phyloP scores from a whole-genome alignment of 306 rosid genomes.

The Prunus mira region DNA sequence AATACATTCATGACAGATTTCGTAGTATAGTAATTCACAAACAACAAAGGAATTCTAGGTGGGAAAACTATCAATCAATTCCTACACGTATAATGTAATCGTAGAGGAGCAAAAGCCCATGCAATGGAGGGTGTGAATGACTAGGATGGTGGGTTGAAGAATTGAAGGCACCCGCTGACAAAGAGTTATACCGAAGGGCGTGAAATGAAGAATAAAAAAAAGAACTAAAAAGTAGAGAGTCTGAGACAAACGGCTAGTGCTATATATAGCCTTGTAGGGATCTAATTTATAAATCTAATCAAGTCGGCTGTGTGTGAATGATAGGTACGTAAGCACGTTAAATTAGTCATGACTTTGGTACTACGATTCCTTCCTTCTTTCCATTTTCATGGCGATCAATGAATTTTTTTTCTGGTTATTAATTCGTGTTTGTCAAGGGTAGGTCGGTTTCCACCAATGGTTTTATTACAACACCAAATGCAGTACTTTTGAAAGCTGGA shows the following conservation, averaged over 20 bases:
- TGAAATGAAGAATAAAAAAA: not conserved
- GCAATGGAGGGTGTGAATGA: not conserved
- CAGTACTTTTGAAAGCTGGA: not conserved
- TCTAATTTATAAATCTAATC: not conserved
- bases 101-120: not conserved
- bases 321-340: not conserved
- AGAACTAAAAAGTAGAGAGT: too few relatives aligned
- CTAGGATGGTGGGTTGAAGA: not conserved
- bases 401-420: not conserved
- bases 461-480: not conserved
- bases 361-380: not conserved
- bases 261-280: not conserved
- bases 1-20: too few relatives aligned
- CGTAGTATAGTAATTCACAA: not conserved
- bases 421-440: not conserved
- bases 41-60: not conserved
- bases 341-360: conserved; percentile 1
- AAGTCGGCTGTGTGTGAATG: not conserved
- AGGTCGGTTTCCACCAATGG: not conserved
- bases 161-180: conserved; percentile 22
- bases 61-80: not conserved
- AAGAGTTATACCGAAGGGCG: not conserved
- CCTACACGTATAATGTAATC: not conserved
- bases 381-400: too few relatives aligned
- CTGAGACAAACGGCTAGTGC: not conserved